phyloP scores from a whole-genome alignment of 352 stramenopile species.

The Globisporangium polare region DNA sequence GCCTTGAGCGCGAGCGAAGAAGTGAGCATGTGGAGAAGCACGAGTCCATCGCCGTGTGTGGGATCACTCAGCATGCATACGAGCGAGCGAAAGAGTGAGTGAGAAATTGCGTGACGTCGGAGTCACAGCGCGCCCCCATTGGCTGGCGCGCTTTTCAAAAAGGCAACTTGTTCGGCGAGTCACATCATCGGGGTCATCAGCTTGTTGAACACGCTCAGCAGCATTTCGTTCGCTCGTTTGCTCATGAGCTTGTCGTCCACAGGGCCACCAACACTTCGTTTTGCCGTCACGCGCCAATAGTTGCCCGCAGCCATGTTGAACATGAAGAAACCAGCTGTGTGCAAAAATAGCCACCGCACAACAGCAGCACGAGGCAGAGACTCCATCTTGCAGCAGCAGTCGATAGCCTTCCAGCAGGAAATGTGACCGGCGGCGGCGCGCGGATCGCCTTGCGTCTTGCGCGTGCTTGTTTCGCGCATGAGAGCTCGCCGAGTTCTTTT shows the following conservation, averaged over 20 bases:
- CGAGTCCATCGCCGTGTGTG: background rate
- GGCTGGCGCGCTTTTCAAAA: background rate
- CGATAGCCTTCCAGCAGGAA: no score
- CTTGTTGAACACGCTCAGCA: background rate
- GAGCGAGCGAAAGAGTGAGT: background rate
- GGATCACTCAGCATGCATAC: background rate
- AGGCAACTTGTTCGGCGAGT: background rate
- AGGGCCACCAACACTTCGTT: no score
- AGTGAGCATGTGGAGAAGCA: background rate
- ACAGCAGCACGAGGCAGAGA: background rate
- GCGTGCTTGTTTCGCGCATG: background rate
- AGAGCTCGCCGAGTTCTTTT: background rate
- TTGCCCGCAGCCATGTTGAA: background rate
- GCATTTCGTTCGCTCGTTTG: background rate
- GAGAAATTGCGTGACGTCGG: background rate
- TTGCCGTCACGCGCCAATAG: no score
- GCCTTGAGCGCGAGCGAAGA: background rate
- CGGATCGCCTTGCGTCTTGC: background rate
- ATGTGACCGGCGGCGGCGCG: background rate
- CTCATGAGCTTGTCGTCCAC: background rate
- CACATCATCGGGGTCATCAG: background rate
- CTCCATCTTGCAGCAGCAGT: no score
- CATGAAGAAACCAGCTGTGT: conserved; percentile 3
- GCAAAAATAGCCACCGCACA: conserved; percentile 2
- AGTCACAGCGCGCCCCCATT: background rate